These are phyloP conservation scores for Scutellaria minor DNA, from an alignment of 257 asterid genomes.

Conservation along the genomic window DNA sequence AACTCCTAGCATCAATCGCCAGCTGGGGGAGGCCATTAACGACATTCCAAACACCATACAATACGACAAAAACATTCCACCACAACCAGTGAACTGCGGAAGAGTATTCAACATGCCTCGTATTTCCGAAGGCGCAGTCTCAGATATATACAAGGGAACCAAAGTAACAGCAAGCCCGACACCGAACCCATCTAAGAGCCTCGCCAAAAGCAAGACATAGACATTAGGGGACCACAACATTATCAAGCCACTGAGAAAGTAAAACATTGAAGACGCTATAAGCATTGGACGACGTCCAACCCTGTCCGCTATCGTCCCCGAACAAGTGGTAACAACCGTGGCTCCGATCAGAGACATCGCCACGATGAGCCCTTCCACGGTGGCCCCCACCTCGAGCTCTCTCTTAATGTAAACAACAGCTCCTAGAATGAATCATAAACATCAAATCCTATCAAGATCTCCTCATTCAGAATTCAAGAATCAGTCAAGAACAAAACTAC, in stretches of 20 bases:
- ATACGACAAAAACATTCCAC: slow-evolving; percentile 78
- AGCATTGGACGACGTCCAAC: slow-evolving; percentile 87
- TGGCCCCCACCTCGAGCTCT: slow-evolving; percentile 57
- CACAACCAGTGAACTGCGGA: slow-evolving; percentile 78
- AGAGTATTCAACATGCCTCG: slow-evolving; percentile 78
- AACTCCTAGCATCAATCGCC: slow-evolving; percentile 87
- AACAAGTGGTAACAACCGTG: slow-evolving; percentile 71
- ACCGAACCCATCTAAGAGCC: slow-evolving; percentile 81
- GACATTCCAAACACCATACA: slow-evolving; percentile 84
- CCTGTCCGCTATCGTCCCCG: slow-evolving; percentile 70
- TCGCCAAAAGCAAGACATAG: slow-evolving; percentile 66
- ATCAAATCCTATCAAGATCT: slow-evolving; percentile 1
- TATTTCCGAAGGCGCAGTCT: slow-evolving; percentile 83
- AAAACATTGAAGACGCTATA: slow-evolving; percentile 67
- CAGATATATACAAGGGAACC: slow-evolving; percentile 80
- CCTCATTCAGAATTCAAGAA: neutral
- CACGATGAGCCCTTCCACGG: slow-evolving; percentile 73
- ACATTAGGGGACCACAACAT: slow-evolving; percentile 91
- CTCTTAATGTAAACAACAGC: slow-evolving; percentile 77
- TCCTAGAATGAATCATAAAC: slow-evolving; percentile 41
- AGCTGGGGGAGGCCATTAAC: slow-evolving; percentile 60
- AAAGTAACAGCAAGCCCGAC: slow-evolving; percentile 78
- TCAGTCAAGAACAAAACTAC: neutral
- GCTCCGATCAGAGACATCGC: slow-evolving; percentile 91
- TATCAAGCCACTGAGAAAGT: slow-evolving; percentile 72